These are phyloP conservation scores for Starmerella bombicola DNA, from an alignment of 805 yeast genomes.

Conservation along the genomic window DNA sequence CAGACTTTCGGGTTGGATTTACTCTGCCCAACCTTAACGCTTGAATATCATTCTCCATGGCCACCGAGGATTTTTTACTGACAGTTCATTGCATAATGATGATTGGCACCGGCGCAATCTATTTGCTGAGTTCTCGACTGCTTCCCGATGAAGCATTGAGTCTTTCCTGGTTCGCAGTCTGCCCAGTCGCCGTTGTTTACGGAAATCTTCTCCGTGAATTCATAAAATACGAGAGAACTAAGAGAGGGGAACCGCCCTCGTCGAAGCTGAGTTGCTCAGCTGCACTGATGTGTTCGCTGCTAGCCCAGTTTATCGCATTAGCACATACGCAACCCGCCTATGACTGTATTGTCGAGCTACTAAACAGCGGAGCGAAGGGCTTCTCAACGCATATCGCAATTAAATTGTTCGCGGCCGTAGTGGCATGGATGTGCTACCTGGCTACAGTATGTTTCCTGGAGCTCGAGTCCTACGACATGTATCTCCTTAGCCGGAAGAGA, in stretches of 20 bases:
- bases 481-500: neutral
- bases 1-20: too few relatives aligned
- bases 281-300: neutral
- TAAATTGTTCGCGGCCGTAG: neutral
- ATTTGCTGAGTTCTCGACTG: neutral
- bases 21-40: too few relatives aligned
- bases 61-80: neutral
- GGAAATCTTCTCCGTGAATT: neutral
- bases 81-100: neutral
- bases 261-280: neutral
- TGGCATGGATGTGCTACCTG: conserved; percentile 4
- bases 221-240: neutral
- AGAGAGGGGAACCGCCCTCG: conserved; percentile 2
- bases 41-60: too few relatives aligned
- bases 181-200: conserved; percentile 4
- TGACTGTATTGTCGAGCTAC: too few relatives aligned
- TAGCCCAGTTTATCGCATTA: conserved; percentile 4
- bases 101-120: neutral
- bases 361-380: too few relatives aligned
- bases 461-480: conserved; percentile 4
- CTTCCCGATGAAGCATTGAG: neutral
- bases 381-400: neutral
- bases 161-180: neutral
- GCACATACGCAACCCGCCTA: neutral
- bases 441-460: conserved; percentile 2